These are phyloP conservation scores for Alternaria gansuensis DNA, from an alignment of 2,329 filamentous ascomycete genomes.

Conservation along the genomic window DNA sequence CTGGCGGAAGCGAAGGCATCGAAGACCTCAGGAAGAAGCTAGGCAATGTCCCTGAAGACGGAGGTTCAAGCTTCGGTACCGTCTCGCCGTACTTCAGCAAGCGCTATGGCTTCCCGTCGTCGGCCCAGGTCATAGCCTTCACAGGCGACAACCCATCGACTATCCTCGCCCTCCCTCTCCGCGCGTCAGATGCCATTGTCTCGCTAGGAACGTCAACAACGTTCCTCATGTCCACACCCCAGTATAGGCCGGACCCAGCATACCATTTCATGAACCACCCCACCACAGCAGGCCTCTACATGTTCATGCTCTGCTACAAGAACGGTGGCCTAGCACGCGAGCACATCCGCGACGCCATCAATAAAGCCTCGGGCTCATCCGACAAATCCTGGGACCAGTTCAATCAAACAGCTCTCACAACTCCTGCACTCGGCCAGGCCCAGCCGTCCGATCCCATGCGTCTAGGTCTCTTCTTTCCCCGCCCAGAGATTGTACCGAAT, in stretches of 20 bases:
- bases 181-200: constrained; percentile 90
- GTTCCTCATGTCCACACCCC: constrained; percentile 95
- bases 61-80: constrained; percentile 77
- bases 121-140: constrained; percentile 83
- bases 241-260: constrained; percentile 85
- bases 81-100: constrained; percentile 81
- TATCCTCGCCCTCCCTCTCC: constrained; percentile 87
- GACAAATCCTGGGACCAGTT: constrained; percentile 79
- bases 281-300: constrained; percentile 87
- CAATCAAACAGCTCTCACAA: constrained; percentile 74
- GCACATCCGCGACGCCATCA: constrained; percentile 82
- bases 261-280: constrained; percentile 99
- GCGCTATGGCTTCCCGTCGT: constrained; percentile 77
- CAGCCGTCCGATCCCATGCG: constrained; percentile 69
- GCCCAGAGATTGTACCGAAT: constrained; percentile 95
- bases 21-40: constrained; percentile 78
- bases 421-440: constrained; percentile 71
- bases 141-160: constrained; percentile 97
- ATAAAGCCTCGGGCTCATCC: constrained; percentile 56
- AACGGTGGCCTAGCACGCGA: constrained; percentile 95
- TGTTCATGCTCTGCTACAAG: constrained; percentile 99
- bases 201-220: constrained; percentile 95
- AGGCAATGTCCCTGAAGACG: constrained; percentile 80
- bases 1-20: constrained; percentile 66
- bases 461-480: constrained; percentile 92